Evolutionary conservation across 2,329 filamentous ascomycete species (phyloP).

Genomic region (Curvularia hawaiiensis): DNA sequence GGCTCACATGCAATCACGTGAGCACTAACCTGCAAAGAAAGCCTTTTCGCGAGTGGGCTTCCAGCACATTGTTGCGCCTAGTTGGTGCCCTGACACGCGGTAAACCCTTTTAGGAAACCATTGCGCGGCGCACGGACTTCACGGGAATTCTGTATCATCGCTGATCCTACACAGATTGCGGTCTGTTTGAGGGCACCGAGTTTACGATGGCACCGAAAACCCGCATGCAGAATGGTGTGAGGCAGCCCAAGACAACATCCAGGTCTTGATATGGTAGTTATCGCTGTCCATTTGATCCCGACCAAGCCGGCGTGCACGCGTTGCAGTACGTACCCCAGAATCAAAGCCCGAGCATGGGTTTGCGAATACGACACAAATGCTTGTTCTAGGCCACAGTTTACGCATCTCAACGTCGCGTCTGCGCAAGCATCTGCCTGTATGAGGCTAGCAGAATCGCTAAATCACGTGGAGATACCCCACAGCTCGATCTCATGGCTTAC

Average conservation of each 20-base stretch:
- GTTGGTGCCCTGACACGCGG: constrained; percentile 4
- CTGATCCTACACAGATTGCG: constrained; percentile 3
- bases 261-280: neutral
- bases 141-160: neutral
- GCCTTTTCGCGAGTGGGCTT: constrained; percentile 17
- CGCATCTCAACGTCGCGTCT: neutral
- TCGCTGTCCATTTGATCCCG: neutral
- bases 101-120: constrained; percentile 19
- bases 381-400: neutral
- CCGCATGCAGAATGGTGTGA: neutral
- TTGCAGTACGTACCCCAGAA: neutral
- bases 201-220: constrained; percentile 5
- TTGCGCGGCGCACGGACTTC: constrained; percentile 10
- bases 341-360: neutral
- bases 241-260: neutral
- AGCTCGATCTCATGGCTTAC: neutral
- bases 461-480: constrained; percentile 9
- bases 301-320: neutral
- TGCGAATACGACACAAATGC: neutral
- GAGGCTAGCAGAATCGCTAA: neutral
- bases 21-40: constrained; percentile 19
- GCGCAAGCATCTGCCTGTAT: neutral
- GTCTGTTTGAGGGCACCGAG: constrained; percentile 3
- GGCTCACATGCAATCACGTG: constrained; percentile 13
- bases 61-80: constrained; percentile 9